Evolutionary conservation across 495 filamentous ascomycete species (phyloP).

Genomic region (Darksidea phi): DNA sequence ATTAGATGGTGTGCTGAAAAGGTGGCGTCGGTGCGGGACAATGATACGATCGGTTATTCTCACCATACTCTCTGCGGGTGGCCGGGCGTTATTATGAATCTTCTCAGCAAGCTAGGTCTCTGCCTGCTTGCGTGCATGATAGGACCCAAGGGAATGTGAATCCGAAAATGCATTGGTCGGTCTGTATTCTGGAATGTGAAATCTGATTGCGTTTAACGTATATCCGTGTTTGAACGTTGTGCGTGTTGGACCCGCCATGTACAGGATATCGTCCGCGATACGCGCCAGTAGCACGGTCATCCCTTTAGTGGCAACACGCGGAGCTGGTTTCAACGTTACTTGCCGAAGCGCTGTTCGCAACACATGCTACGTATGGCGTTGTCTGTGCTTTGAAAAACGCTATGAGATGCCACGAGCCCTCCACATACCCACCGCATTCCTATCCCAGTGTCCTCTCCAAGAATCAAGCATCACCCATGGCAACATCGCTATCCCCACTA

Average conservation of each 20-base stretch:
- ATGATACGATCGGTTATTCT: conserved; percentile 24
- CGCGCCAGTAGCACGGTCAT: too few relatives aligned
- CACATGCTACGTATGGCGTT: too few relatives aligned
- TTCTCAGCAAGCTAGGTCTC: conserved; percentile 18
- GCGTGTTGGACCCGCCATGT: too few relatives aligned
- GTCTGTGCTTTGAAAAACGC: too few relatives aligned
- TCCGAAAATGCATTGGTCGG: conserved; percentile 9
- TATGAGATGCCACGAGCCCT: too few relatives aligned
- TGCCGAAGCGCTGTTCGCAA: too few relatives aligned
- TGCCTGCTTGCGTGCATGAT: conserved; percentile 18
- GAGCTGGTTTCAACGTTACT: too few relatives aligned
- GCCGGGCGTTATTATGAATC: conserved; percentile 30
- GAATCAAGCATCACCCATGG: conserved; percentile 10
- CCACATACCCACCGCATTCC: too few relatives aligned
- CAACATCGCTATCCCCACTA: conserved; percentile 11
- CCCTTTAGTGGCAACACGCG: too few relatives aligned
- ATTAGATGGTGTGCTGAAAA: conserved; percentile 51
- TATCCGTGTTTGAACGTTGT: too few relatives aligned
- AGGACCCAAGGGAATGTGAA: conserved; percentile 19
- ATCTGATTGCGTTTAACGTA: background rate
- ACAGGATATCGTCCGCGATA: too few relatives aligned
- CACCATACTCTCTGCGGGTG: conserved; percentile 32
- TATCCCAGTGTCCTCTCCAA: too few relatives aligned
- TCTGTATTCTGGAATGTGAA: conserved; percentile 14
- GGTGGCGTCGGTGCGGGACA: background rate